phyloP scores from a whole-genome alignment of 108 stramenopile genomes.

The Skeletonema grethae region DNA sequence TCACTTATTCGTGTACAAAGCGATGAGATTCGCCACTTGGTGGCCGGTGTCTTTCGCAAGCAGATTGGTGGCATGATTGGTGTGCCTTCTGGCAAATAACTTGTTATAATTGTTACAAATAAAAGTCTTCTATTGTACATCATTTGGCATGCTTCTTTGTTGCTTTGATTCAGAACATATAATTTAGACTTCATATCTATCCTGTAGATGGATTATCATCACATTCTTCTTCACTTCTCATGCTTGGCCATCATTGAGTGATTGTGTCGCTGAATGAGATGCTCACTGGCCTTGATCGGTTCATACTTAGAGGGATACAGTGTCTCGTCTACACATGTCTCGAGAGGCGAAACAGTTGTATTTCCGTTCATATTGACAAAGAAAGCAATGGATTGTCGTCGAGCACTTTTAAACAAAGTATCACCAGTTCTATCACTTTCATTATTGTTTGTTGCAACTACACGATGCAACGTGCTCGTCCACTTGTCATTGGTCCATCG shows the following conservation, averaged over 20 bases:
- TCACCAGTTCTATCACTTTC: constrained; percentile 1
- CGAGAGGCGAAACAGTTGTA: constrained; percentile 52
- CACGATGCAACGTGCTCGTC: constrained; percentile 80
- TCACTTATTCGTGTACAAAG: constrained; percentile 70
- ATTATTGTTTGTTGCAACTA: constrained; percentile 35
- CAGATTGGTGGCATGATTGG: constrained; percentile 67
- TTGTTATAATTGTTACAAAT: neutral
- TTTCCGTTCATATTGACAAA: constrained; percentile 82
- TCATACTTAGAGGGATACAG: constrained; percentile 45
- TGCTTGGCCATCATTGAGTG: constrained; percentile 23
- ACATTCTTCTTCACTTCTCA: neutral
- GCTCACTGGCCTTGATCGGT: constrained; percentile 63
- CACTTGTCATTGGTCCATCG: constrained; percentile 87
- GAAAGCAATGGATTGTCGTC: constrained; percentile 83
- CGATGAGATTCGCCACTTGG: constrained; percentile 78
- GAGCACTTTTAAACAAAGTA: constrained; percentile 17
- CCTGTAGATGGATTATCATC: neutral
- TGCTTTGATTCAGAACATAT: no score
- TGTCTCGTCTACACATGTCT: constrained; percentile 41
- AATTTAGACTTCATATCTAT: no score
- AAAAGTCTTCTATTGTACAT: no score
- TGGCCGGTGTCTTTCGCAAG: constrained; percentile 57
- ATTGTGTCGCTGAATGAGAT: constrained; percentile 54
- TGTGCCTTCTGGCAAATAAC: constrained; percentile 1
- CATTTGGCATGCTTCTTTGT: no score